Evolutionary conservation across 2,329 filamentous ascomycete genomes (phyloP), one percentile per base, ranked within the genome.

Genomic region (Bertia moriformis): DNA sequence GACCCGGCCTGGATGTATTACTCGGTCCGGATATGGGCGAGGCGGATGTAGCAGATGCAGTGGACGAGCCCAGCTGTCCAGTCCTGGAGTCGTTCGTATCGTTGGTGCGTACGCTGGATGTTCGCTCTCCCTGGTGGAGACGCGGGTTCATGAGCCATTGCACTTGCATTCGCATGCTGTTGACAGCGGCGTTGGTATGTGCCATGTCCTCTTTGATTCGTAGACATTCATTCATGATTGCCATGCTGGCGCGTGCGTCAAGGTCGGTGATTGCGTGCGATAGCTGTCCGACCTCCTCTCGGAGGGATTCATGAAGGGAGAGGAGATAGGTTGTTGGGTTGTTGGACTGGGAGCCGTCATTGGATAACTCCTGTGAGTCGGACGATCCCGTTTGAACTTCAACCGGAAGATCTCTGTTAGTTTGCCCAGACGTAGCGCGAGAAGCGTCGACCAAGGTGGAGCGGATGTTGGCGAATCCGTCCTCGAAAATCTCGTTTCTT

Each of bases 151-250:
- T 68, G 12, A 78, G 61, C 73, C 73, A 78, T 39, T 76, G 71
- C 17, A 78, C 60, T 47, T 78, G 73, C 58, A 75, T 66, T 40
- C 69, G 64, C 44, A 77, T 63, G 14, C 63, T 67, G 45, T 66
- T 70, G 35, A 78, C 62, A 29, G 71, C 72, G 3, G 72, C 71
- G 43, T 70, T 74, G 4, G 70, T 67, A 48, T 75, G 73, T 10
- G 72, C 62, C 57, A 78, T 67, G 42, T 78, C 73, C 46, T 78
- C 73, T 43, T 74, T 72, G 38, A 69, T 63, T 3, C 73, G 69
- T 20, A 77, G 60, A 37, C 66, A 73, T 50, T 78, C 73, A 46
- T 76, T 78, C 57, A 78, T 65, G 30, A 73, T 66, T 42, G 72
- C 67, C 71, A 78, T 73, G 51, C 63, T 73, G 27, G 70, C 67